These are phyloP conservation scores for Oryza nivara DNA, from an alignment of 176 grass and related monocot genomes.

Conservation along the genomic window DNA sequence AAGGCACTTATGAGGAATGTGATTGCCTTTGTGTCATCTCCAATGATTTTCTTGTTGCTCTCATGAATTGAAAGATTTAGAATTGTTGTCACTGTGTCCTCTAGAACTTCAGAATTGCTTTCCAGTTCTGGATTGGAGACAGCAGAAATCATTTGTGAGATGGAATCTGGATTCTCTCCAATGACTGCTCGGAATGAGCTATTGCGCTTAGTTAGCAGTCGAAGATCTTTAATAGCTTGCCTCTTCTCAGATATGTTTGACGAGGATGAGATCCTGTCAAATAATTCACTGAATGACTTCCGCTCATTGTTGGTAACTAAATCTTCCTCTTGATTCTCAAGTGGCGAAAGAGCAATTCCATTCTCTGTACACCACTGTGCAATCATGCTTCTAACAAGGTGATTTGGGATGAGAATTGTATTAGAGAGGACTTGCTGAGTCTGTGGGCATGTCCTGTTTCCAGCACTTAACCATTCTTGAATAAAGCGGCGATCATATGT, in stretches of 20 bases:
- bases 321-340: slow-evolving; percentile 56
- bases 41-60: slow-evolving; percentile 82
- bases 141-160: slow-evolving; percentile 69
- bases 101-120: slow-evolving; percentile 55
- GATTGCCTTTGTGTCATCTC: slow-evolving; percentile 59
- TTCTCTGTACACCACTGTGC: slow-evolving; percentile 75
- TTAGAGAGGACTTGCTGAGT: slow-evolving; percentile 79
- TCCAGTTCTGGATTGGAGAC: slow-evolving; percentile 50
- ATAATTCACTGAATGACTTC: slow-evolving; percentile 45
- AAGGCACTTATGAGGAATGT: slow-evolving; percentile 63
- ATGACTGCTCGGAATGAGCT: slow-evolving; percentile 70
- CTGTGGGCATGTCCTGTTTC: slow-evolving; percentile 74
- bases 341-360: slow-evolving; percentile 50
- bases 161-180: slow-evolving; percentile 73
- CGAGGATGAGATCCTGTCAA: slow-evolving; percentile 56
- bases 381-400: slow-evolving; percentile 74
- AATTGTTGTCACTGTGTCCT: slow-evolving; percentile 78
- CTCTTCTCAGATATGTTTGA: slow-evolving; percentile 53
- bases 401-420: slow-evolving; percentile 64
- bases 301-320: slow-evolving; percentile 66
- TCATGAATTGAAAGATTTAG: slow-evolving; percentile 89
- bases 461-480: slow-evolving; percentile 78
- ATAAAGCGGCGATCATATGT: slow-evolving; percentile 83
- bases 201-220: slow-evolving; percentile 74
- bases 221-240: slow-evolving; percentile 74